Conservation (phyloP, 192 early-diverging fungal genomes). For the Podochytrium sp. region DNA sequence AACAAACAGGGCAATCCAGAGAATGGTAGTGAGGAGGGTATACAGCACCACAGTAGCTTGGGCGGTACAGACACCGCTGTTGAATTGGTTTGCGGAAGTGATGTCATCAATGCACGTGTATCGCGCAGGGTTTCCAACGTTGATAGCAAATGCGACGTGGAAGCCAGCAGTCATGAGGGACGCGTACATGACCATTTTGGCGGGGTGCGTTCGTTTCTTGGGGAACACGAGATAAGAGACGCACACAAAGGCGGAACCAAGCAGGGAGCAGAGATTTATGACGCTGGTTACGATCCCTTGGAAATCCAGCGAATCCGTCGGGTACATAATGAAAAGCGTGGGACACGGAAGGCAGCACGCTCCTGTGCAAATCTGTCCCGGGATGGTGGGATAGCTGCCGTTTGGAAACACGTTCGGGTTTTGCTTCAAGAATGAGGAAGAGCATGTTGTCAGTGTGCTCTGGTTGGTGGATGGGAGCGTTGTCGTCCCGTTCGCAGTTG, state of each 20-base stretch:
- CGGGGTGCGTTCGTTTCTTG: slow-evolving; percentile 3
- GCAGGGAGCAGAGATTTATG: background rate
- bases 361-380: background rate
- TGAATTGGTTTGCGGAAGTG: background rate
- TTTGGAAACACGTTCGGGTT: too few species aligned
- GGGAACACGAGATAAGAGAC: slow-evolving; percentile 12
- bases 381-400: background rate
- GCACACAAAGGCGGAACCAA: slow-evolving; percentile 2
- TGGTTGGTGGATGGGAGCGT: too few species aligned
- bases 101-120: slow-evolving; percentile 6
- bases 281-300: background rate
- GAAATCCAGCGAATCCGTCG: background rate
- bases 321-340: background rate
- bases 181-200: background rate
- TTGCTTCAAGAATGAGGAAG: too few species aligned
- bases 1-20: slow-evolving; percentile 6
- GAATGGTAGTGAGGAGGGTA: background rate
- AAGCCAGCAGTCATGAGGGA: background rate
- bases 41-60: background rate
- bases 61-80: slow-evolving; percentile 1
- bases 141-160: background rate
- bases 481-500: background rate
- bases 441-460: too few species aligned
- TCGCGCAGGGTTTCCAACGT: background rate
- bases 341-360: slow-evolving; percentile 16